Conservation (phyloP, 805 yeast genomes). For the Lipomyces sp. region DNA sequence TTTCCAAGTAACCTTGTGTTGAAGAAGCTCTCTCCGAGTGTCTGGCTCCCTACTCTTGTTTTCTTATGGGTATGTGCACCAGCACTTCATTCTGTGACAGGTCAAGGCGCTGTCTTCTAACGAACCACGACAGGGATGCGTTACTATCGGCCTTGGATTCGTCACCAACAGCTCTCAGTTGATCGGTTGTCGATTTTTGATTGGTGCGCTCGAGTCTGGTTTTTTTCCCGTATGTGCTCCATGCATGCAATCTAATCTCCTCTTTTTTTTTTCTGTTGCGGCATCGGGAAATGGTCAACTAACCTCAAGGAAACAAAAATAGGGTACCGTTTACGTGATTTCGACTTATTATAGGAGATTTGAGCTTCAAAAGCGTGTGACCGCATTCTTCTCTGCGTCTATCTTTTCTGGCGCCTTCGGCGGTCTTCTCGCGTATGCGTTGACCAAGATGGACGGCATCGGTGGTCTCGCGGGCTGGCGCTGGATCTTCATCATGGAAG, state of each 20-base stretch:
- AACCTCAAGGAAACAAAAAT: no score
- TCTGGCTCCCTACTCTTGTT: conserved; percentile 26
- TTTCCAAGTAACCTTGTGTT: conserved; percentile 43
- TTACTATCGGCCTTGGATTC: conserved; percentile 35
- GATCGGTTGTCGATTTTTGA: conserved; percentile 36
- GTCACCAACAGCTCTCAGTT: conserved; percentile 42
- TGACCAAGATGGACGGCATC: conserved; percentile 40
- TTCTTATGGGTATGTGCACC: no score
- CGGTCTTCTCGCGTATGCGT: conserved; percentile 49
- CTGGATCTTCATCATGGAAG: conserved; percentile 53
- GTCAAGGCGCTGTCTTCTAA: no score
- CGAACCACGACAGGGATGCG: no score
- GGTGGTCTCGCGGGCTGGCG: conserved; percentile 48
- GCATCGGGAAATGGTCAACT: no score
- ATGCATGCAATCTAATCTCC: no score
- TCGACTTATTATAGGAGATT: conserved; percentile 40
- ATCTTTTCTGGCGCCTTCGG: conserved; percentile 51
- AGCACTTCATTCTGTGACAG: conserved; percentile 29
- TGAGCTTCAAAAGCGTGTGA: conserved; percentile 43
- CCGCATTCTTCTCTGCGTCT: conserved; percentile 45
- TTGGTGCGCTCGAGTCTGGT: conserved; percentile 42
- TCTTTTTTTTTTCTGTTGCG: no score
- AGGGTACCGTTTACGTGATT: conserved; percentile 40
- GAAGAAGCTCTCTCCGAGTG: conserved; percentile 41
- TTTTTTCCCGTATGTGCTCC: no score